A percentile compares a stretch with the other conserved stretches of the same genome.
These are phyloP conservation scores for Rhynchosporium graminicola DNA, from an alignment of 2,329 filamentous ascomycete genomes.

Conservation along the genomic window DNA sequence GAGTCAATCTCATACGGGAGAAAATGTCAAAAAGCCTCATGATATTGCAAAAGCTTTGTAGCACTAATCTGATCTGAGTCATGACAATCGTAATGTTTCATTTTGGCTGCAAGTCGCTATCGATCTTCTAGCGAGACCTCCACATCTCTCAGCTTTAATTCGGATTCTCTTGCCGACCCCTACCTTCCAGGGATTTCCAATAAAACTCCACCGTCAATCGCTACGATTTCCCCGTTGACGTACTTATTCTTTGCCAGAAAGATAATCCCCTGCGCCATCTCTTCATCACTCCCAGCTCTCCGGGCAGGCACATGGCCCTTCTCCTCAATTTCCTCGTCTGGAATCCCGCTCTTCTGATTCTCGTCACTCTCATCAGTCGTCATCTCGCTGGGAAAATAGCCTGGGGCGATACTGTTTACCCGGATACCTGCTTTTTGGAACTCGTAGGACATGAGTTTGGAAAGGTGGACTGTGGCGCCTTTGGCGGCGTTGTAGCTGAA, in stretches of 20 bases:
- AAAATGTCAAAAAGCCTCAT: too few relatives aligned
- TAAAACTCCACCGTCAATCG: conserved; percentile 54
- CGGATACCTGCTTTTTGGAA: conserved; percentile 55
- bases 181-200: conserved; percentile 39
- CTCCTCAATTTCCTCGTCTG: conserved; percentile 51
- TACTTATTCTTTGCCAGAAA: conserved; percentile 49
- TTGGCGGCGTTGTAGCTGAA: conserved; percentile 47
- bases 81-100: background rate
- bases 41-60: background rate
- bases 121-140: background rate
- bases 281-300: conserved; percentile 49
- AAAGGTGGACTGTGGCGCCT: conserved; percentile 54
- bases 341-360: conserved; percentile 53
- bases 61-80: background rate
- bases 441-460: conserved; percentile 55
- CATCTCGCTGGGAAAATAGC: conserved; percentile 59
- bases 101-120: background rate
- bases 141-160: too few relatives aligned
- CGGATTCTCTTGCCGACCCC: background rate
- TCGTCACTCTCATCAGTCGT: conserved; percentile 50
- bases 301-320: conserved; percentile 52
- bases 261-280: conserved; percentile 58
- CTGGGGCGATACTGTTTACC: conserved; percentile 58
- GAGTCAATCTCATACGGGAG: too few relatives aligned
- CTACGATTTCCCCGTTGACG: conserved; percentile 43